Conservation (phyloP, 768 basidiomycete species). For the Infundibulicybe gibba region DNA sequence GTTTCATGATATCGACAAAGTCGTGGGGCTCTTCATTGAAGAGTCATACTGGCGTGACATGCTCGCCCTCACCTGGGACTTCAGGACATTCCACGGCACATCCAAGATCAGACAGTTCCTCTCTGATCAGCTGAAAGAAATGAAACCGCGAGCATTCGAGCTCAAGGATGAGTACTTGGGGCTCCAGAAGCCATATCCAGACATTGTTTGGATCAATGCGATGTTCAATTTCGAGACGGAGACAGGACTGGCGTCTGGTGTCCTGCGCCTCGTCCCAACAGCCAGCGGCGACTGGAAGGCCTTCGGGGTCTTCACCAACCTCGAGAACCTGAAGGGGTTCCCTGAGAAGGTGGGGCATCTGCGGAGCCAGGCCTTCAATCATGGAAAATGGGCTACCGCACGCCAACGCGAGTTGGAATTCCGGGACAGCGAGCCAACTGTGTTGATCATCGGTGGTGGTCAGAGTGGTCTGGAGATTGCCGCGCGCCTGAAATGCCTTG, state of each 20-base stretch:
- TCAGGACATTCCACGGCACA: constrained; percentile 38
- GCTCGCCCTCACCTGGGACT: constrained; percentile 46
- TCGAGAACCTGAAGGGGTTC: constrained; percentile 40
- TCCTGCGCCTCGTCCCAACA: constrained; percentile 49
- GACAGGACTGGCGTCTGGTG: constrained; percentile 38
- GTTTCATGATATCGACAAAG: constrained; percentile 11
- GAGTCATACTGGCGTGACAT: constrained; percentile 47
- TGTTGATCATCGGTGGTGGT: no score
- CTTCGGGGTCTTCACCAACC: constrained; percentile 47
- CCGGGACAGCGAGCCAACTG: constrained; percentile 33
- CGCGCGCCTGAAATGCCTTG: constrained; percentile 55
- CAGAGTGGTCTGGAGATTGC: no score
- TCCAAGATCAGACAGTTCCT: constrained; percentile 30
- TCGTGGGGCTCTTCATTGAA: constrained; percentile 21
- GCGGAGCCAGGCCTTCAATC: constrained; percentile 20
- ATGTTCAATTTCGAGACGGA: constrained; percentile 47
- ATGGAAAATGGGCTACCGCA: constrained; percentile 27
- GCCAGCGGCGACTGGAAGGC: constrained; percentile 46
- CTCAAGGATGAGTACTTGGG: constrained; percentile 17
- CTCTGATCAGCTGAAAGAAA: constrained; percentile 24
- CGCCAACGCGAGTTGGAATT: constrained; percentile 50
- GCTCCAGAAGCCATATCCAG: constrained; percentile 29
- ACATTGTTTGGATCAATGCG: constrained; percentile 36
- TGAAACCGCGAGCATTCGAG: constrained; percentile 16
- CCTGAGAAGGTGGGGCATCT: constrained; percentile 31